phyloP scores from a whole-genome alignment of 179 eudicot species.

The Patellifolia procumbens region DNA sequence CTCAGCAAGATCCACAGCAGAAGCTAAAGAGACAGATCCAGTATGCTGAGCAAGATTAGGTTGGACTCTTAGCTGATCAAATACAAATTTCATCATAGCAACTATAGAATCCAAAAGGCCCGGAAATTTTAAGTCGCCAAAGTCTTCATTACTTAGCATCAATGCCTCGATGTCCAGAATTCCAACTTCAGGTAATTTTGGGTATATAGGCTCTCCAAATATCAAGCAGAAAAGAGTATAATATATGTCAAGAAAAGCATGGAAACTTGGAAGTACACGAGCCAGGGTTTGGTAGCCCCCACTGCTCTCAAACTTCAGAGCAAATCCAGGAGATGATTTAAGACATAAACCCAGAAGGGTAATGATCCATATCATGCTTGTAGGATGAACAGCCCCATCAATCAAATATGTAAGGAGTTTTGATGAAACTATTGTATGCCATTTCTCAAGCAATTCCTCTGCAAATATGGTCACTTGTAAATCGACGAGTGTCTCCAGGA shows the following conservation, averaged over 20 bases:
- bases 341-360: slow-evolving; percentile 87
- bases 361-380: slow-evolving; percentile 94
- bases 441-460: slow-evolving; percentile 80
- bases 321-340: slow-evolving; percentile 75
- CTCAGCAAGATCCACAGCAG: slow-evolving; percentile 63
- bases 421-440: slow-evolving; percentile 87
- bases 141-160: slow-evolving; percentile 72
- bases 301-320: slow-evolving; percentile 71
- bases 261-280: slow-evolving; percentile 73
- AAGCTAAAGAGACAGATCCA: slow-evolving; percentile 56
- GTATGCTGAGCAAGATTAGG: slow-evolving; percentile 59
- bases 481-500: slow-evolving; percentile 83
- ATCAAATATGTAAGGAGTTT: slow-evolving; percentile 76
- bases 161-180: slow-evolving; percentile 86
- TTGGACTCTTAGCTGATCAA: slow-evolving; percentile 64
- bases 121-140: slow-evolving; percentile 59
- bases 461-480: slow-evolving; percentile 71
- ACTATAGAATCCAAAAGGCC: slow-evolving; percentile 75
- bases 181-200: slow-evolving; percentile 89
- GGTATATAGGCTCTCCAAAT: slow-evolving; percentile 84
- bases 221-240: slow-evolving; percentile 83
- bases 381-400: slow-evolving; percentile 88
- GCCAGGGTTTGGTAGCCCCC: slow-evolving; percentile 82
- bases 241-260: slow-evolving; percentile 84
- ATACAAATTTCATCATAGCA: slow-evolving; percentile 72